Evolutionary conservation across 1,284 basidiomycete species (phyloP).

Genomic region (Apiotrichum gracile): DNA sequence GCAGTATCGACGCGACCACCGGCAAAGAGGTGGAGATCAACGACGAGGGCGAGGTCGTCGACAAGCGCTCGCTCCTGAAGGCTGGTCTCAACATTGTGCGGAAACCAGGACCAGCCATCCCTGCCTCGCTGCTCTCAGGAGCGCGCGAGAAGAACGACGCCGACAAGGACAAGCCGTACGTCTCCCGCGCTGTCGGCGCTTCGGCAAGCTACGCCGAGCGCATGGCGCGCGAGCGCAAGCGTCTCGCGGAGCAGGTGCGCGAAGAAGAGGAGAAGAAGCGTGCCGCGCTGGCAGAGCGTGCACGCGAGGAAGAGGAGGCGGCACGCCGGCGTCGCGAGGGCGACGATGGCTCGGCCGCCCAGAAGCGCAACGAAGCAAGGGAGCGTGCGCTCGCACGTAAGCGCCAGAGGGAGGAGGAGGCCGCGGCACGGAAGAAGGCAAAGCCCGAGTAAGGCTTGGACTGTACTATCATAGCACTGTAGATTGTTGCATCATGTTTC

Average conservation of each 20-base stretch:
- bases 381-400: conserved; percentile 74
- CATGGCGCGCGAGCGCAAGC: conserved; percentile 65
- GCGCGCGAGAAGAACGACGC: conserved; percentile 43
- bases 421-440: conserved; percentile 19
- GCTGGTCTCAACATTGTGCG: conserved; percentile 80
- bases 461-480: too few relatives aligned
- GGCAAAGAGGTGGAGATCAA: conserved; percentile 92
- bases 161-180: conserved; percentile 41
- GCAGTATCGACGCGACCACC: conserved; percentile 47
- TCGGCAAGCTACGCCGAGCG: conserved; percentile 74
- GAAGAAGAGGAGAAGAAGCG: conserved; percentile 58
- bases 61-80: conserved; percentile 84
- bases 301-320: conserved; percentile 50
- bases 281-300: conserved; percentile 51
- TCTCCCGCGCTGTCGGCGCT: conserved; percentile 63
- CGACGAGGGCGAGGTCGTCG: conserved; percentile 95
- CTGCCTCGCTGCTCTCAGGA: conserved; percentile 24
- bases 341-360: conserved; percentile 55
- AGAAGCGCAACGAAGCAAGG: conserved; percentile 63
- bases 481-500: too few relatives aligned
- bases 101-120: conserved; percentile 34
- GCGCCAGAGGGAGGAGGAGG: conserved; percentile 61
- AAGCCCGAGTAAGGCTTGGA: conserved; percentile 1
- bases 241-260: conserved; percentile 67
- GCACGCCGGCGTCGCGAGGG: conserved; percentile 49